A percentile compares a stretch with the other conserved stretches of the same genome.
Conservation (phyloP, 2,329 filamentous ascomycete species). For the Zasmidium citrigriseum region DNA sequence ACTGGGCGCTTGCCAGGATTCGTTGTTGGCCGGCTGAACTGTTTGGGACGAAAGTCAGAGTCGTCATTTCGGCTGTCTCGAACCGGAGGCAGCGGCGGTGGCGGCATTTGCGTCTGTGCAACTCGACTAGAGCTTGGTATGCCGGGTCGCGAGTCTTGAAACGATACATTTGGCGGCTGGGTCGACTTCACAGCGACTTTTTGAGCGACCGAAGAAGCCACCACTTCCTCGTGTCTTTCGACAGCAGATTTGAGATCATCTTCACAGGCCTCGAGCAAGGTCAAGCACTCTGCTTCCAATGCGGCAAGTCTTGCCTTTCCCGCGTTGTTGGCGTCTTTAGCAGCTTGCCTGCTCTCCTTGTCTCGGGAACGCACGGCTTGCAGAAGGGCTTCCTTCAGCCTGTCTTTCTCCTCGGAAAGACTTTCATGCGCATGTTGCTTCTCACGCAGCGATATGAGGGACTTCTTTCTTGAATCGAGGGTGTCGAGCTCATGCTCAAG, state of each 20-base stretch:
- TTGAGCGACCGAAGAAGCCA: slow-evolving; percentile 3
- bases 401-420: slow-evolving; percentile 24
- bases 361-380: slow-evolving; percentile 23
- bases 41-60: neutral
- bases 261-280: slow-evolving; percentile 24
- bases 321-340: slow-evolving; percentile 28
- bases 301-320: slow-evolving; percentile 25
- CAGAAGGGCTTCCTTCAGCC: slow-evolving; percentile 22
- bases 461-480: slow-evolving; percentile 17
- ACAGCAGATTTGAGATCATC: slow-evolving; percentile 23
- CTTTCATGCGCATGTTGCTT: slow-evolving; percentile 22
- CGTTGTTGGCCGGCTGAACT: neutral
- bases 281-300: slow-evolving; percentile 29
- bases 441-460: slow-evolving; percentile 20
- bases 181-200: slow-evolving; percentile 32
- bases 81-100: slow-evolving; percentile 19
- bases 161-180: slow-evolving; percentile 19
- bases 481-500: slow-evolving; percentile 21
- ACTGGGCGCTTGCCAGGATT: neutral
- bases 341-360: slow-evolving; percentile 14
- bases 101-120: slow-evolving; percentile 34
- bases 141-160: slow-evolving; percentile 1
- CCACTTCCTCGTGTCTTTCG: neutral
- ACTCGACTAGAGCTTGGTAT: slow-evolving; percentile 33
- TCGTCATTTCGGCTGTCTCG: no score